Conservation (phyloP, 768 basidiomycete genomes). For the Neoboletus brunneissimus region DNA sequence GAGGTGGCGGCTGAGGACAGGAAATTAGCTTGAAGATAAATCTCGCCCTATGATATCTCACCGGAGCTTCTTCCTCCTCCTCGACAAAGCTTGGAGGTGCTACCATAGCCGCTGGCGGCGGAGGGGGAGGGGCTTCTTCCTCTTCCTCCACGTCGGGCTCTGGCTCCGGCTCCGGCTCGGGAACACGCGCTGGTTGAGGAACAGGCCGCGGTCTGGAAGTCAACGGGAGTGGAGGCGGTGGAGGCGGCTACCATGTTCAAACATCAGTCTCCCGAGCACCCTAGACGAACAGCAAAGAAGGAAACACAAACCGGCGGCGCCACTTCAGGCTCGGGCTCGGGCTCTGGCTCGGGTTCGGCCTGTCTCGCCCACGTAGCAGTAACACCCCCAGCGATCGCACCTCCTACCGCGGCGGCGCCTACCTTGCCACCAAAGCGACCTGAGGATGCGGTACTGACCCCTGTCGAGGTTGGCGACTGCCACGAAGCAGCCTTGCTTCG, state of each 20-base stretch:
- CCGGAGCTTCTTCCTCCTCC: slow-evolving; percentile 16
- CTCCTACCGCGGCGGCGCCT: slow-evolving; percentile 31
- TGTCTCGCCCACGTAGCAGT: slow-evolving; percentile 24
- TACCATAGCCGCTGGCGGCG: slow-evolving; percentile 27
- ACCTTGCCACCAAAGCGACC: slow-evolving; percentile 34
- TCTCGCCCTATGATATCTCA: not conserved
- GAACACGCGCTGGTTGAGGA: slow-evolving; percentile 17
- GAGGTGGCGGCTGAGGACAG: slow-evolving; percentile 26
- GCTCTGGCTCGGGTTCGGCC: slow-evolving; percentile 24
- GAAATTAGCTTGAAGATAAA: not conserved
- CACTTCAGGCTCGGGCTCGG: slow-evolving; percentile 27
- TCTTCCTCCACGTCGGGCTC: slow-evolving; percentile 24
- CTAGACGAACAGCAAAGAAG: not conserved
- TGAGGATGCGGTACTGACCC: slow-evolving; percentile 38
- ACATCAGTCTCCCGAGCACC: slow-evolving; percentile 1
- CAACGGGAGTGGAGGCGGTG: slow-evolving; percentile 26
- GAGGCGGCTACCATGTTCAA: slow-evolving; percentile 21
- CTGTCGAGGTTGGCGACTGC: slow-evolving; percentile 36
- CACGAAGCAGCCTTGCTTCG: slow-evolving; percentile 57
- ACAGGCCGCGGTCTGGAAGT: slow-evolving; percentile 18
- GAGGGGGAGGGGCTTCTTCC: slow-evolving; percentile 1
- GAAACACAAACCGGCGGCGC: slow-evolving; percentile 26
- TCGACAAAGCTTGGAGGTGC: not conserved
- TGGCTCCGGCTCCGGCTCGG: slow-evolving; percentile 23
- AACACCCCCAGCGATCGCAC: slow-evolving; percentile 30